Evolutionary conservation across 441 rosid species (phyloP).

Genomic region (Populus trichocarpa): DNA sequence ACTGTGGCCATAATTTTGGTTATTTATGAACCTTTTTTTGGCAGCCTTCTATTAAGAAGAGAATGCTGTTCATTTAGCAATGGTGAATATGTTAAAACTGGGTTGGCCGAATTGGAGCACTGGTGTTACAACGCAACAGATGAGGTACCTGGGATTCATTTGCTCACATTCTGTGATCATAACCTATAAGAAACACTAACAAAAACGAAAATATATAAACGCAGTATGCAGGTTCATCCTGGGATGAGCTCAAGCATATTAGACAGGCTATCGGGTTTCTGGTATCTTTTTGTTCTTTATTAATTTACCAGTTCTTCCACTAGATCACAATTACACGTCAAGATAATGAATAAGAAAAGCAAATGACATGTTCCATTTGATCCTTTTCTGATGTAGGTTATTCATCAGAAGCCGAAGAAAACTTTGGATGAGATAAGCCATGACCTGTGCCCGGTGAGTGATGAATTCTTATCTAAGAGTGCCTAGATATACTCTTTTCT

Average conservation of each 20-base stretch:
- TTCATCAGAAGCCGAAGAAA: conserved; percentile 97
- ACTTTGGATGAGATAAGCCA: conserved; percentile 91
- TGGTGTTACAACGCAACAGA: conserved; percentile 98
- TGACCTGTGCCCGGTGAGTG: conserved; percentile 89
- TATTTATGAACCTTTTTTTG: not conserved
- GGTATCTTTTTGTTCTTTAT: conserved; percentile 39
- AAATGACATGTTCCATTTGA: too few relatives aligned
- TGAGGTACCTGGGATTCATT: conserved; percentile 51
- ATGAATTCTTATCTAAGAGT: not conserved
- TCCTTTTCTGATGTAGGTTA: conserved; percentile 49
- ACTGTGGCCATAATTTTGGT: not conserved
- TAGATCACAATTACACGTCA: conserved; percentile 1
- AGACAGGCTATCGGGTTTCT: conserved; percentile 95
- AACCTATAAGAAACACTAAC: not conserved
- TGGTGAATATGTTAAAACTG: conserved; percentile 96
- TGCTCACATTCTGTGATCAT: conserved; percentile 5
- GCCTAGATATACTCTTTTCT: not conserved
- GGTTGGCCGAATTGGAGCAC: conserved; percentile 93
- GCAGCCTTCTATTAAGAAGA: conserved; percentile 85
- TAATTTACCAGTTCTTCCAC: conserved; percentile 6
- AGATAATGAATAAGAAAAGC: too few relatives aligned
- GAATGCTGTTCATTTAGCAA: conserved; percentile 99
- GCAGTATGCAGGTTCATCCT: conserved; percentile 92
- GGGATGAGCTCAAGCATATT: conserved; percentile 92
- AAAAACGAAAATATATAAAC: conserved; percentile 7